Evolutionary conservation across 139 green algal species (phyloP).

Genomic region (Chlamydomonas urium): DNA sequence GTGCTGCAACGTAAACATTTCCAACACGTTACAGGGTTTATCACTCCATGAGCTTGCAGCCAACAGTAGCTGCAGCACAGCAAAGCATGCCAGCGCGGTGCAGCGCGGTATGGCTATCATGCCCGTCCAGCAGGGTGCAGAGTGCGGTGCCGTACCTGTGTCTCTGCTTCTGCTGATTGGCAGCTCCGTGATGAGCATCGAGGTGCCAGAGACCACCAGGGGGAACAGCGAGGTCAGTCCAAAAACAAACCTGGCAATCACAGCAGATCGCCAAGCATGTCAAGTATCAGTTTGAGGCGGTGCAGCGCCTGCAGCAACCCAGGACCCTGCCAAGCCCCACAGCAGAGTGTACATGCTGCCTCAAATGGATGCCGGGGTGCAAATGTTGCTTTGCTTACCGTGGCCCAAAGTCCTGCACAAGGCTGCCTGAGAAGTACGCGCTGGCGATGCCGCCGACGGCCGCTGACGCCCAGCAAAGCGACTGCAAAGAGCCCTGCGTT

Average conservation of each 20-base stretch:
- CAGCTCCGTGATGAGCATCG: slow-evolving; percentile 60
- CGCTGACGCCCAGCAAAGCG: slow-evolving; percentile 45
- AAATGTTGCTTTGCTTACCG: not conserved
- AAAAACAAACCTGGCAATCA: slow-evolving; percentile 55
- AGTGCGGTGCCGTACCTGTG: too few species aligned
- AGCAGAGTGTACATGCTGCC: too few species aligned
- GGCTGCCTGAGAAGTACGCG: slow-evolving; percentile 83
- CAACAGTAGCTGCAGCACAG: too few species aligned
- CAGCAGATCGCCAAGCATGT: too few species aligned
- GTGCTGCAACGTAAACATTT: not conserved
- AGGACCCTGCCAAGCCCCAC: too few species aligned
- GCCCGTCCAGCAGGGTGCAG: too few species aligned
- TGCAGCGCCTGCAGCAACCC: too few species aligned
- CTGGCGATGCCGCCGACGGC: slow-evolving; percentile 75
- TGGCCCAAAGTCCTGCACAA: slow-evolving; percentile 48
- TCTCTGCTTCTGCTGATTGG: not conserved
- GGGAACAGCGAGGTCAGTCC: slow-evolving; percentile 57
- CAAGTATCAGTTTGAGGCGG: too few species aligned
- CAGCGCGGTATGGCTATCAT: too few species aligned
- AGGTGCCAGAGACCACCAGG: slow-evolving; percentile 44
- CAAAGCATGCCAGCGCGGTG: too few species aligned
- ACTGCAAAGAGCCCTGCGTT: slow-evolving; percentile 39
- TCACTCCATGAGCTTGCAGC: too few species aligned
- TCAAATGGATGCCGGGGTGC: too few species aligned
- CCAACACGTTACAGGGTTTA: not conserved